A percentile compares a stretch with the other conserved stretches of the same genome.
Conservation (phyloP, 805 yeast genomes). For the Wickerhamiella qilinensis region DNA sequence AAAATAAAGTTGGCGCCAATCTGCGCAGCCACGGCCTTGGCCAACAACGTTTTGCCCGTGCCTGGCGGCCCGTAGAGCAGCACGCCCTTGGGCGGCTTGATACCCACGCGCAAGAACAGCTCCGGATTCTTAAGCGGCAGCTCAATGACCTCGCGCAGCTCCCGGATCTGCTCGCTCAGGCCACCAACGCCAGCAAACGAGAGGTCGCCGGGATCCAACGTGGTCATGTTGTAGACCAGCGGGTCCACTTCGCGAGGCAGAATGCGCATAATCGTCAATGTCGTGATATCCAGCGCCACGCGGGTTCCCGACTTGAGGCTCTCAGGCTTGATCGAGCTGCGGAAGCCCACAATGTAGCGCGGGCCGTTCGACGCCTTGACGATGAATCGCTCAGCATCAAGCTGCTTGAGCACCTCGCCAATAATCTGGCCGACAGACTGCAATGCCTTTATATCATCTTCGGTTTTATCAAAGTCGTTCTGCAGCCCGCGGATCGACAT, state of each 20-base stretch:
- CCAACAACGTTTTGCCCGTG: conserved; percentile 89
- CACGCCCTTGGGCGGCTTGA: conserved; percentile 98
- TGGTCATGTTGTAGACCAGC: conserved; percentile 92
- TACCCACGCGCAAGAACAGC: conserved; percentile 86
- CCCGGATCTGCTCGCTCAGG: conserved; percentile 85
- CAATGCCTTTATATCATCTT: conserved; percentile 89
- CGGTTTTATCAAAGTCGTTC: conserved; percentile 77
- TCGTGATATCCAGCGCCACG: conserved; percentile 94
- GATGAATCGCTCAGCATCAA: conserved; percentile 83
- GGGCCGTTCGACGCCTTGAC: conserved; percentile 97
- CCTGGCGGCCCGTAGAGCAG: conserved; percentile 97
- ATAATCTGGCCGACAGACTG: conserved; percentile 95
- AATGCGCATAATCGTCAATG: conserved; percentile 92
- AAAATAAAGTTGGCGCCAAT: conserved; percentile 96
- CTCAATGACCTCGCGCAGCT: conserved; percentile 93
- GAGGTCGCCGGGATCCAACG: conserved; percentile 94
- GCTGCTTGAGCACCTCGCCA: conserved; percentile 90
- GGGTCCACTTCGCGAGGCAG: conserved; percentile 98
- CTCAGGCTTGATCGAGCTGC: conserved; percentile 77
- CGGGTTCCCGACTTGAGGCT: conserved; percentile 83
- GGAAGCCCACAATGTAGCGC: conserved; percentile 91
- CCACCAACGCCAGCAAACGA: conserved; percentile 96
- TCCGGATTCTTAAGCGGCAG: conserved; percentile 95
- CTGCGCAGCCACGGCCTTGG: conserved; percentile 97
- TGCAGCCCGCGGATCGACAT: conserved; percentile 71